These are phyloP conservation scores for Cryptosporidium felis DNA, from an alignment of 169 alveolate species.

Conservation along the genomic window DNA sequence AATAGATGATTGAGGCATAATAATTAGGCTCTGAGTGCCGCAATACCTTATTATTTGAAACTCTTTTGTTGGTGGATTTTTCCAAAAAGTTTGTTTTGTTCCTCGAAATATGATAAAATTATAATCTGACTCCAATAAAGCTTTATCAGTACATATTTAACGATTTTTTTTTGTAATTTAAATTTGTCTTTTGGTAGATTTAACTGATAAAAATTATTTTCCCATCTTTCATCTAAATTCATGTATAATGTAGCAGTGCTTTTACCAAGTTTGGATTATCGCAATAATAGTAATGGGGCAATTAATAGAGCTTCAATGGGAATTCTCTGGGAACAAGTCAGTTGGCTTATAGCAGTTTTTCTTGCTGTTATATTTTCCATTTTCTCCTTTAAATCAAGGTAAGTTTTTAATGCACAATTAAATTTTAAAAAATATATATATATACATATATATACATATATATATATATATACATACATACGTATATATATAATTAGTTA, in stretches of 20 bases:
- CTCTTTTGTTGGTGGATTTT: neutral
- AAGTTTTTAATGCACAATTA: neutral
- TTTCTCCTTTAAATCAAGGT: conserved; percentile 42
- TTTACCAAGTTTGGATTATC: conserved; percentile 66
- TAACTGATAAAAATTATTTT: too few species aligned
- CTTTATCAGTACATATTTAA: neutral
- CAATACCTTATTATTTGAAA: too few species aligned
- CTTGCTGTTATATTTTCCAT: conserved; percentile 35
- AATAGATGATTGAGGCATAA: too few species aligned
- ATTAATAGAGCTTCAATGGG: conserved; percentile 61
- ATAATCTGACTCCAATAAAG: neutral
- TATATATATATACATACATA: too few species aligned
- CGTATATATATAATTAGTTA: neutral
- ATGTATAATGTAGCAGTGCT: conserved; percentile 70
- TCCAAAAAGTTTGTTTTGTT: neutral
- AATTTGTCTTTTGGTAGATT: too few species aligned
- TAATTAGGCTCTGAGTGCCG: too few species aligned
- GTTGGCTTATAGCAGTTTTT: conserved; percentile 48
- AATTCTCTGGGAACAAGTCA: conserved; percentile 35
- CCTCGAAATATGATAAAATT: conserved; percentile 27
- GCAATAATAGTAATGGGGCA: conserved; percentile 49
- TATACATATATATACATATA: too few species aligned
- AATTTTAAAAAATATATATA: too few species aligned
- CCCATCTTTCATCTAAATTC: too few species aligned
- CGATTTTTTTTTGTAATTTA: neutral